These are phyloP conservation scores for Xenosphaeropsis pyriputrescens DNA, from an alignment of 2,329 filamentous ascomycete species.

Conservation along the genomic window DNA sequence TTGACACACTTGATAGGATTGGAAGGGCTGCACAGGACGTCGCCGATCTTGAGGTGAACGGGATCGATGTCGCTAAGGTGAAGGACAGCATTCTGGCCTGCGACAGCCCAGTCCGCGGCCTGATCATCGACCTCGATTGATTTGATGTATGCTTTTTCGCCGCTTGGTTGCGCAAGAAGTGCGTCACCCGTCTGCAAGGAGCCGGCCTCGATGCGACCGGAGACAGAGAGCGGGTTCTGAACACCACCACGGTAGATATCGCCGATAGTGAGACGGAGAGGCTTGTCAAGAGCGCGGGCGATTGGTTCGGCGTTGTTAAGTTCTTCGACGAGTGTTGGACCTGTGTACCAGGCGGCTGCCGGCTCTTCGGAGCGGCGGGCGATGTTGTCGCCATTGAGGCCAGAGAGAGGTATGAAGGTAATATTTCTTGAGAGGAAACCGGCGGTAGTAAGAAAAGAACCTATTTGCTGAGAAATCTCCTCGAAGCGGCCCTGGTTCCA, in stretches of 20 bases:
- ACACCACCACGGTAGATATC: slow-evolving; percentile 74
- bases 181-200: slow-evolving; percentile 73
- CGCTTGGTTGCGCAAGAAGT: slow-evolving; percentile 65
- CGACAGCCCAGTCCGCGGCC: slow-evolving; percentile 74
- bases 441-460: slow-evolving; percentile 66
- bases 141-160: slow-evolving; percentile 69
- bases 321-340: slow-evolving; percentile 66
- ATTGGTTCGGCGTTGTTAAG: slow-evolving; percentile 71
- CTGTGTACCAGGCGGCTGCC: slow-evolving; percentile 63
- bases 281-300: slow-evolving; percentile 56
- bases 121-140: slow-evolving; percentile 64
- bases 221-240: slow-evolving; percentile 70
- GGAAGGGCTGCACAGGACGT: slow-evolving; percentile 65
- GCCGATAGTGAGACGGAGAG: slow-evolving; percentile 72
- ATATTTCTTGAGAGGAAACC: slow-evolving; percentile 74
- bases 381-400: slow-evolving; percentile 80
- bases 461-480: slow-evolving; percentile 72
- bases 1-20: slow-evolving; percentile 57
- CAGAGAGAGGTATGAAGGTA: slow-evolving; percentile 79
- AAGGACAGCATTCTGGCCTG: slow-evolving; percentile 78
- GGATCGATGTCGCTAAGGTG: slow-evolving; percentile 76
- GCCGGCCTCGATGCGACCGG: slow-evolving; percentile 75
- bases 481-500: slow-evolving; percentile 78
- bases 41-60: slow-evolving; percentile 66
- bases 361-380: slow-evolving; percentile 38